phyloP scores from a whole-genome alignment of 805 yeast species.

The Hemisphaericaspora nanyangensis region DNA sequence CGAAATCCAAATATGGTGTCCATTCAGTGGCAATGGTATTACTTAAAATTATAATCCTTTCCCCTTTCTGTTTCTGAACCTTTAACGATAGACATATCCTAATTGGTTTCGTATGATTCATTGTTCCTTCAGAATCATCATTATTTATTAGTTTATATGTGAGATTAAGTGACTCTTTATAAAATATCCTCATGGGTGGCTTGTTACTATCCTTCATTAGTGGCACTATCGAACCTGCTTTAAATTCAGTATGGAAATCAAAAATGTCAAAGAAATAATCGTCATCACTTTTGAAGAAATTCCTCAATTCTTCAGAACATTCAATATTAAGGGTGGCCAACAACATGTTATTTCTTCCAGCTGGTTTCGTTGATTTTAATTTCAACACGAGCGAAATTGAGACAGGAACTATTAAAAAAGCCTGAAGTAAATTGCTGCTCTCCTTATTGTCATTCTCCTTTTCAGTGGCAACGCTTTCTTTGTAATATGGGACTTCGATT shows the following conservation, averaged over 20 bases:
- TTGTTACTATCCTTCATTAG: conserved; percentile 7
- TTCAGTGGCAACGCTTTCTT: not conserved
- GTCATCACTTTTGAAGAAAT: conserved; percentile 7
- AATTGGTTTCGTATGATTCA: conserved; percentile 22
- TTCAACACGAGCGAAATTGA: conserved; percentile 41
- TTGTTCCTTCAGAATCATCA: conserved; percentile 14
- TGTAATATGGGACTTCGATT: not conserved
- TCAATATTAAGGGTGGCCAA: conserved; percentile 49
- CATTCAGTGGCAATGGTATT: conserved; percentile 32
- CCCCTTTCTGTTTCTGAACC: conserved; percentile 14
- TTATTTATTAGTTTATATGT: conserved; percentile 32
- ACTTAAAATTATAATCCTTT: conserved; percentile 16
- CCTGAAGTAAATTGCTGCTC: conserved; percentile 5
- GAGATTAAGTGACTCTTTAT: conserved; percentile 30
- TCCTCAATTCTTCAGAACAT: conserved; percentile 37
- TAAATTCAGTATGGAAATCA: conserved; percentile 21
- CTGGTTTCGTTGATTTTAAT: conserved; percentile 45
- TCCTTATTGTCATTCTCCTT: conserved; percentile 4
- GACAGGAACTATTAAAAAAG: conserved; percentile 21
- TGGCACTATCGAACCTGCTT: conserved; percentile 28
- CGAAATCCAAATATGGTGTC: conserved; percentile 38
- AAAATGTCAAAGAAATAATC: conserved; percentile 21
- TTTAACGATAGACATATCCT: conserved; percentile 23
- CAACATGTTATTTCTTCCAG: conserved; percentile 42
- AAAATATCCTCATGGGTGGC: conserved; percentile 12